Evolutionary conservation across 805 yeast genomes (phyloP), one percentile per base, ranked within the genome.

Genomic region (Komagataella pseudopastoris): DNA sequence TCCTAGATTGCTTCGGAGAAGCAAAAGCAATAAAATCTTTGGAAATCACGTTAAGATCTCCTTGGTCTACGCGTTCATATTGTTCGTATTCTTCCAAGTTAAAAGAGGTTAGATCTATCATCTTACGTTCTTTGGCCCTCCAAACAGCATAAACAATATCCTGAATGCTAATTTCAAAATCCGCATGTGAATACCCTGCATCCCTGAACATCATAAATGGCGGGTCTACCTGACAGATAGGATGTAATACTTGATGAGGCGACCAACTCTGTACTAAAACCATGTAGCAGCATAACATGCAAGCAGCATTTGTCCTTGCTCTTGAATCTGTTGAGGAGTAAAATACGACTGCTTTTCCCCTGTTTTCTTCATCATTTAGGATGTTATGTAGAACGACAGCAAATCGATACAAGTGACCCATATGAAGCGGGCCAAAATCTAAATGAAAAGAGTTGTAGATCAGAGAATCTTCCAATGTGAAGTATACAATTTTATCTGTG

Each of bases 11-110:
- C 59, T 83, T 88, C 3, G 99, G 99, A 1, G 97, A 89, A 4
- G 99, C 99, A 75, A 93, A 93, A 30, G 99, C 99, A 57, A 93
- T 84, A 61, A 91, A 93, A 63, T 93, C 95, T 55, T 93, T 91
- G 2, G 96, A 86, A 49, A 93, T 72, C 44, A 85, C 83, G 65
- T 93, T 93, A 60, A 93, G 87, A 67, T 93, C 99, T 55, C 99
- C 99, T 65, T 90, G 93, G 63, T 93, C 98, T 2, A 93, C 99
- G 56, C 95, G 73, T 66, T 93, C 99, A 62, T 87, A 90, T 60
- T 81, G 85, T 66, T 93, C 99, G 65, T 90, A 91, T 61, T 88
- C 96, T 63, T 93, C 98, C 53, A 93, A 72, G 62, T 90, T 87
- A 70, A 93, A 91, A 24, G 77, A 72, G 50, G 93, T 85, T 62